Base-by-base conservation (phyloP, 2,329 filamentous ascomycete genomes). In the Arthrobotrys entomopaga region DNA sequence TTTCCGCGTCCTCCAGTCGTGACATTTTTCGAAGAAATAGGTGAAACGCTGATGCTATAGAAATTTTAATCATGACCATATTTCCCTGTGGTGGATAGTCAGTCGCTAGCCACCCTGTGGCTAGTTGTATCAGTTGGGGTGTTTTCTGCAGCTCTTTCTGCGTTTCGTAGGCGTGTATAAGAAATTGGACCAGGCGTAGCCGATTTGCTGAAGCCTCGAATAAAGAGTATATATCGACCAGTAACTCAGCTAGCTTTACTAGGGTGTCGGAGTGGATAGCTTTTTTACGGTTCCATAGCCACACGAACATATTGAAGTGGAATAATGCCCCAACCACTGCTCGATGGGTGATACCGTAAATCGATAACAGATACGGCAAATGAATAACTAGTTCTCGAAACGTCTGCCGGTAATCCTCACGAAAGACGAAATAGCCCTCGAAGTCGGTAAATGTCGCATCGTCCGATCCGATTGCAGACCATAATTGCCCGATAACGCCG, bases 161-260 rank as follows among this genome's bases (percentile, higher is more conserved):
- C 20, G 2, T 2, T 2, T 6, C 19, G 10, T 50, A 50, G 11
- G 10, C 20, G 2, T 24, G 1, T 13, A 50, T 1, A 24, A 50
- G 48, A 19, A 2, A 20, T 20, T 19, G 10, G n/a, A 4, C 48
- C 16, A 5, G n/a, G 6, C 3, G 1, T 20, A 19, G 20, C n/a
- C 48, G 13, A 22, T 19, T 2, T 1, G 22, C 20, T 5, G 48
- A 20, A 50, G 11, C 1, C 20, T 50, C 6, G 20, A 50, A 50
- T 7, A 22, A 5, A 20, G 48, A 50, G 3, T 22, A 19, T 22
- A 50, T 11, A 13, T 20, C 20, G 19, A 22, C 1, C n/a, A 50
- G 13, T 8, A 50, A 50, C 48, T 50, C 48, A 13, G 48, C 48
- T 20, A 50, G 48, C 20, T 24, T 16, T 20, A 50, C n/a, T 50